These are phyloP conservation scores for Didymella arachidicola DNA, from an alignment of 2,329 filamentous ascomycete species.

Conservation along the genomic window DNA sequence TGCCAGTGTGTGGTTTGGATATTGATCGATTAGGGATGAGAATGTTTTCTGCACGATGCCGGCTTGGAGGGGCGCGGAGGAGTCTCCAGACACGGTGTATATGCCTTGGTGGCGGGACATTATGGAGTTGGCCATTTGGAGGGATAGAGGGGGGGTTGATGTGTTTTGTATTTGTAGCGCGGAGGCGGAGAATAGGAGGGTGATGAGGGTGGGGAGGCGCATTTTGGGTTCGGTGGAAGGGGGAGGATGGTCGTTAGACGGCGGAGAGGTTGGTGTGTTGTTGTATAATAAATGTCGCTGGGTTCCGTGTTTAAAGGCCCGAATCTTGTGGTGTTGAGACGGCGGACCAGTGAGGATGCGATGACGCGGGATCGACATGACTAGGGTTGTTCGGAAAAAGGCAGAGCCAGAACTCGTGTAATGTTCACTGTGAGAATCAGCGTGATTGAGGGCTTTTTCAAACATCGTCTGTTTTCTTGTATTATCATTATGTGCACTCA, in stretches of 20 bases:
- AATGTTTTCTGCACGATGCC: constrained; percentile 48
- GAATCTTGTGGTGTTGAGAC: background rate
- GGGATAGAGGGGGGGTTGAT: constrained; percentile 14
- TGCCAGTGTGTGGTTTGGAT: constrained; percentile 13
- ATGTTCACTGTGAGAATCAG: background rate
- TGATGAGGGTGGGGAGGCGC: background rate
- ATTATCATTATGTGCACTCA: constrained; percentile 1
- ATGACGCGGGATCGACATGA: background rate
- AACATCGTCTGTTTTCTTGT: background rate
- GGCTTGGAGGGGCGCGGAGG: constrained; percentile 39
- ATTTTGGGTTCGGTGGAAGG: background rate
- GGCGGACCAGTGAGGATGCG: background rate
- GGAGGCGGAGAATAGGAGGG: background rate
- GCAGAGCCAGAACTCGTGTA: background rate
- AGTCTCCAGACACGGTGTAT: constrained; percentile 26
- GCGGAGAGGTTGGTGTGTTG: background rate
- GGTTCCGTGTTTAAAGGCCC: background rate
- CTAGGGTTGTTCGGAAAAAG: background rate
- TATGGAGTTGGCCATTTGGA: constrained; percentile 41
- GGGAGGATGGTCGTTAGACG: background rate
- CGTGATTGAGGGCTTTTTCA: background rate
- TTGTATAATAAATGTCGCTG: background rate
- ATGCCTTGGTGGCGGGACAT: constrained; percentile 45
- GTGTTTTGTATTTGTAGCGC: background rate
- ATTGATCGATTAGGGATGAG: constrained; percentile 24